A percentile compares a stretch with the other conserved stretches of the same genome.
phyloP scores from a whole-genome alignment of 257 asterid species.

The Gardenia jasminoides region DNA sequence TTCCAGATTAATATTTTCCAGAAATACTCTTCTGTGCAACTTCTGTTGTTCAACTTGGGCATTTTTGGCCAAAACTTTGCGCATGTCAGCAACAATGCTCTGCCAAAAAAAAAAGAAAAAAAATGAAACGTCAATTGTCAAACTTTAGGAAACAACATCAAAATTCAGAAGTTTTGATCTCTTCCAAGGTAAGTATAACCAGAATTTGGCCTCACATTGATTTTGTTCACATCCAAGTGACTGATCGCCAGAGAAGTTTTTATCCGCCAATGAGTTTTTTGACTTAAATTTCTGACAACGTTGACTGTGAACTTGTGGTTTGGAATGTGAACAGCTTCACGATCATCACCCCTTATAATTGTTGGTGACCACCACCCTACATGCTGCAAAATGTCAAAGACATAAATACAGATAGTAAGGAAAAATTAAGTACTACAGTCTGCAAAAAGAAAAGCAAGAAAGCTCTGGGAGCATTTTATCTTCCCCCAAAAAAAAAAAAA shows the following conservation, averaged over 20 bases:
- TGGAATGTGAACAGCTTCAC: slow-evolving; percentile 42
- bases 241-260: slow-evolving; percentile 38
- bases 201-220: slow-evolving; percentile 19
- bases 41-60: slow-evolving; percentile 40
- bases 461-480: background rate
- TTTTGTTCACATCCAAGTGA: slow-evolving; percentile 37
- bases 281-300: slow-evolving; percentile 33
- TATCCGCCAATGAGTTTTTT: slow-evolving; percentile 41
- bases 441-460: background rate
- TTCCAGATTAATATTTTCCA: slow-evolving; percentile 28
- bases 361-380: slow-evolving; percentile 47
- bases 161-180: background rate
- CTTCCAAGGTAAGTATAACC: background rate
- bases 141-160: background rate
- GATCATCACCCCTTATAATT: slow-evolving; percentile 39
- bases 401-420: background rate
- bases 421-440: background rate
- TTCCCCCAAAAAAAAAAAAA: no score
- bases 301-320: slow-evolving; percentile 33
- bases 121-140: background rate
- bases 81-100: slow-evolving; percentile 39
- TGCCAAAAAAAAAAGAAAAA: background rate
- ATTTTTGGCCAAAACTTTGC: slow-evolving; percentile 37
- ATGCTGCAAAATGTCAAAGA: slow-evolving; percentile 21
- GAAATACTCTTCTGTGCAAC: slow-evolving; percentile 36